Percentiles rank a stretch among this genome's conserved stretches.
Conservation (phyloP, 345 rosid species). For the Atalantia buxifolia region DNA sequence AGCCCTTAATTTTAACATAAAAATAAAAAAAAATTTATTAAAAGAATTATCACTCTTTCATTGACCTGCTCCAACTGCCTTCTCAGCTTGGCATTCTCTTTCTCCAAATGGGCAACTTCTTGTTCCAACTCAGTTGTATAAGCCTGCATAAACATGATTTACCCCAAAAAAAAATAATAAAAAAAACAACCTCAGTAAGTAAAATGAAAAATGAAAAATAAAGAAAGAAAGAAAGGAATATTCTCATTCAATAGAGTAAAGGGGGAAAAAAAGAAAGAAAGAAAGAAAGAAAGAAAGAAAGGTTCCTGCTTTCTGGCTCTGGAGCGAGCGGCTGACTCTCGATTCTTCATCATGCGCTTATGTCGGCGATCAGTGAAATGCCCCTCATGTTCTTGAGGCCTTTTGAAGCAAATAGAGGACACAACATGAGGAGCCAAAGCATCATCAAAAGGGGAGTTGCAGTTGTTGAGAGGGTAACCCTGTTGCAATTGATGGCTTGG, state of each 20-base stretch:
- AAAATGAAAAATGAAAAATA: neutral
- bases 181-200: neutral
- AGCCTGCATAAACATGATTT: conserved; percentile 30
- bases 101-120: conserved; percentile 28
- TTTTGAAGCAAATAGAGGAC: conserved; percentile 14
- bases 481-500: neutral
- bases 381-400: conserved; percentile 18
- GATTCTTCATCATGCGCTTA: conserved; percentile 57
- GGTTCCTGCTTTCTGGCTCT: conserved; percentile 58
- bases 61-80: conserved; percentile 40
- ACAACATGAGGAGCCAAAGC: conserved; percentile 9
- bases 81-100: conserved; percentile 54
- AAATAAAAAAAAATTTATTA: neutral
- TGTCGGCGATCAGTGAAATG: conserved; percentile 27
- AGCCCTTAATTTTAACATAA: neutral
- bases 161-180: neutral
- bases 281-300: neutral
- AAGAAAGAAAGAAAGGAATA: neutral
- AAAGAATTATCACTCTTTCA: too few species aligned
- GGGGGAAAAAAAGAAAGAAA: neutral
- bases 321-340: conserved; percentile 66
- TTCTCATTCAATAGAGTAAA: neutral
- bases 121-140: conserved; percentile 47
- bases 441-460: neutral
- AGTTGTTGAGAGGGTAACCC: neutral